These are phyloP conservation scores for Cyclanthera cordifolia DNA, from an alignment of 306 rosid genomes.

Conservation along the genomic window DNA sequence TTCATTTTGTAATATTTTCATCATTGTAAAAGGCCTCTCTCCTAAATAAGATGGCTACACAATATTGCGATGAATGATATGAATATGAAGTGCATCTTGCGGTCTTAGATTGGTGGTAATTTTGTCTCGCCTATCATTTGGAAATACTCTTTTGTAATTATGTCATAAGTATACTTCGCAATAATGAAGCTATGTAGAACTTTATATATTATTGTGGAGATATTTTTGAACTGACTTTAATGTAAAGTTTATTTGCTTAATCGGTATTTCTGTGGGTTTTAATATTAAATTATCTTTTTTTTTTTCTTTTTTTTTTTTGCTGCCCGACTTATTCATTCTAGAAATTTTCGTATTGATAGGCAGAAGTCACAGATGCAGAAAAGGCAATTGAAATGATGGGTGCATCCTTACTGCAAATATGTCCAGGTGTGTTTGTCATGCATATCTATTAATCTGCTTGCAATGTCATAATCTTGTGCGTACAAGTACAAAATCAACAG, in stretches of 20 bases:
- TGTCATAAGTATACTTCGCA: not conserved
- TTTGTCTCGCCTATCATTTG: not conserved
- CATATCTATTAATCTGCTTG: slow-evolving; percentile 6
- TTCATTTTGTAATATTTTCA: no score
- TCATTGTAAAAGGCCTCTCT: no score
- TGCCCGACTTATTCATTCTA: not conserved
- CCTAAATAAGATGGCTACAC: no score
- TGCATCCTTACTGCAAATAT: slow-evolving; percentile 51
- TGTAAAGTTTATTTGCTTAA: not conserved
- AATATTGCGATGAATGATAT: not conserved
- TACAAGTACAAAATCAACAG: not conserved
- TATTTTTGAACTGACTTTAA: not conserved
- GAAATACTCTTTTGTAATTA: not conserved
- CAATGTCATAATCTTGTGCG: not conserved
- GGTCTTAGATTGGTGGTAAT: not conserved
- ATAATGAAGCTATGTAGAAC: not conserved
- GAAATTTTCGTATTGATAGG: slow-evolving; percentile 24
- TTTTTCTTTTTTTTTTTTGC: not conserved
- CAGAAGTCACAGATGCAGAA: slow-evolving; percentile 60
- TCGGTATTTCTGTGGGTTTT: not conserved
- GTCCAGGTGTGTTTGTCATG: slow-evolving; percentile 40
- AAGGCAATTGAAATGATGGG: slow-evolving; percentile 70
- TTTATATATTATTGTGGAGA: not conserved
- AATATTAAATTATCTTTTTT: not conserved
- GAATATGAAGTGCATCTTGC: not conserved